Evolutionary conservation across 2,329 filamentous ascomycete species (phyloP).

Genomic region (Fonsecaea monophora): DNA sequence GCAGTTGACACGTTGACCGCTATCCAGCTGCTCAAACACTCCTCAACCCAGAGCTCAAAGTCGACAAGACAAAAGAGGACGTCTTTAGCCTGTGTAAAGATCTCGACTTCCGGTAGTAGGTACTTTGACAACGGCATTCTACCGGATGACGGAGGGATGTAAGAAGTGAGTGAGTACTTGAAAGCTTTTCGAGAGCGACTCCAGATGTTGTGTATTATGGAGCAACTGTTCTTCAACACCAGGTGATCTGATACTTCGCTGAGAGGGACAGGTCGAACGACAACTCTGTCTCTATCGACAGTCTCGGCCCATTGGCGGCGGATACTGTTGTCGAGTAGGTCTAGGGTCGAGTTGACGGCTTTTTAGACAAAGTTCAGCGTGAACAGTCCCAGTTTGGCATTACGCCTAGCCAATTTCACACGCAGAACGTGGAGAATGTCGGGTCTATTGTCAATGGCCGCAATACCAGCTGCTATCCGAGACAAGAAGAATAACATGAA

Average conservation of each 20-base stretch:
- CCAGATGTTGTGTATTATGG: conserved; percentile 11
- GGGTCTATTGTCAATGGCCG: conserved; percentile 33
- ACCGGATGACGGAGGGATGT: background rate
- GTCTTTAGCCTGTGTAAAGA: conserved; percentile 28
- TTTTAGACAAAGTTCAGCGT: conserved; percentile 24
- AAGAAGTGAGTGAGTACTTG: conserved; percentile 20
- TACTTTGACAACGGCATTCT: conserved; percentile 1
- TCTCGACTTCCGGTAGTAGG: conserved; percentile 16
- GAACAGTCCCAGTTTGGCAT: conserved; percentile 49
- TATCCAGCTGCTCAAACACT: conserved; percentile 51
- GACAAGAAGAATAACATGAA: conserved; percentile 59
- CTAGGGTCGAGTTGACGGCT: conserved; percentile 24
- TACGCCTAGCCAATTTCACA: conserved; percentile 54
- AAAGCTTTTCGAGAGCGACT: conserved; percentile 28
- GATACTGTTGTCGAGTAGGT: conserved; percentile 26
- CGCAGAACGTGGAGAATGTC: conserved; percentile 51
- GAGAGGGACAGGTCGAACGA: conserved; percentile 11
- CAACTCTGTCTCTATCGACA: conserved; percentile 24
- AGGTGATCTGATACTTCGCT: conserved; percentile 2
- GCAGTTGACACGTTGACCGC: conserved; percentile 35
- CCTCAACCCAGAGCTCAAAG: conserved; percentile 60
- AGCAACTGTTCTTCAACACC: conserved; percentile 9
- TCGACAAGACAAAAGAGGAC: conserved; percentile 44
- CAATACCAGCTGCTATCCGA: conserved; percentile 43
- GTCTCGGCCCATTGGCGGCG: conserved; percentile 17